A percentile compares a stretch with the other conserved stretches of the same genome.
These are phyloP conservation scores for Lentinus tigrinus DNA, from an alignment of 768 basidiomycete species.

Conservation along the genomic window DNA sequence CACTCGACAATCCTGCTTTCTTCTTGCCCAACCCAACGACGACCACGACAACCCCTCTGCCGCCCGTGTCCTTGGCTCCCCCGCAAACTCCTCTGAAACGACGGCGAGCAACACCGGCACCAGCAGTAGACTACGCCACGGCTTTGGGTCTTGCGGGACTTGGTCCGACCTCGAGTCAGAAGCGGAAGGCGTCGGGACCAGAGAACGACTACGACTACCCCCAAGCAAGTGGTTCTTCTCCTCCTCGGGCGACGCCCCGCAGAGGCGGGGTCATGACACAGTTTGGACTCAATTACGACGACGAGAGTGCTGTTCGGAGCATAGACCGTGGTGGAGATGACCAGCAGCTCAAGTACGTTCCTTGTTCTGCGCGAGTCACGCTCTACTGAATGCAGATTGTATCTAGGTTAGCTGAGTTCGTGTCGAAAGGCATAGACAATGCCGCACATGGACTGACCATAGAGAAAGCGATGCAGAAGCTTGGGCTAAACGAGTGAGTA, in stretches of 20 bases:
- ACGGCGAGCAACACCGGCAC: neutral
- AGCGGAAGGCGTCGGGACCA: constrained; percentile 1
- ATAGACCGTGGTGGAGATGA: constrained; percentile 62
- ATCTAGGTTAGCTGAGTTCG: constrained; percentile 59
- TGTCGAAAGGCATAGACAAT: constrained; percentile 58
- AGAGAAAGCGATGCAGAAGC: constrained; percentile 48
- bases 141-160: neutral
- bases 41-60: neutral
- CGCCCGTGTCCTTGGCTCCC: constrained; percentile 9
- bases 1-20: constrained; percentile 20
- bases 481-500: constrained; percentile 50
- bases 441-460: constrained; percentile 53
- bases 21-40: neutral
- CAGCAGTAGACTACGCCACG: neutral
- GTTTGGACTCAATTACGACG: constrained; percentile 52
- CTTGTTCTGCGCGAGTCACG: neutral
- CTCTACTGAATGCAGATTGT: neutral
- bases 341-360: constrained; percentile 47
- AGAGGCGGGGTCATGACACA: neutral
- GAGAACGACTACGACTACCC: neutral
- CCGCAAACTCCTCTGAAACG: constrained; percentile 1
- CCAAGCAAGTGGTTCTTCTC: constrained; percentile 1
- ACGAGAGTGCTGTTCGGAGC: constrained; percentile 43
- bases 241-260: neutral
- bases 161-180: neutral